Percentiles rank a stretch among this genome's conserved stretches.
Evolutionary conservation across 441 rosid species (phyloP).

Genomic region (Daphne laureola): DNA sequence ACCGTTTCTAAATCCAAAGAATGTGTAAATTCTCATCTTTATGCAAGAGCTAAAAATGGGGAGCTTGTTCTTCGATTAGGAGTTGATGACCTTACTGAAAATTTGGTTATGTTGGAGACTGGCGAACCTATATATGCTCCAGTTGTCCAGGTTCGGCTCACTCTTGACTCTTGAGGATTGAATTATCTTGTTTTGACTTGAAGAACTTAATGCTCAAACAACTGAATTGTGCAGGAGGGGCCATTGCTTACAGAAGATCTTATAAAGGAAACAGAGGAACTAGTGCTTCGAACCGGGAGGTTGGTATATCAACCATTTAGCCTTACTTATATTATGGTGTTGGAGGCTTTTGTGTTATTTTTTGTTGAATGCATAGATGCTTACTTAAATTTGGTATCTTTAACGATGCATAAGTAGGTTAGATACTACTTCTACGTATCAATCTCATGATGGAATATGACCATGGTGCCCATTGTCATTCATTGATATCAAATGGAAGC

Average conservation of each 20-base stretch:
- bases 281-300: conserved; percentile 97
- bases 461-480: too few relatives aligned
- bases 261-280: conserved; percentile 91
- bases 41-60: conserved; percentile 55
- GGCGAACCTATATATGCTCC: conserved; percentile 89
- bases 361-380: too few relatives aligned
- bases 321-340: too few relatives aligned
- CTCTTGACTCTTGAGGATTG: conserved; percentile 9
- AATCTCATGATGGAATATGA: too few relatives aligned
- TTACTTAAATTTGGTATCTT: too few relatives aligned
- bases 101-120: conserved; percentile 81
- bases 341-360: too few relatives aligned
- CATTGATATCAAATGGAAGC: too few relatives aligned
- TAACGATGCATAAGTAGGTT: too few relatives aligned
- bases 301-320: conserved; percentile 15
- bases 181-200: conserved; percentile 11
- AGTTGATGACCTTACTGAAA: conserved; percentile 38
- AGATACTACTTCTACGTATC: too few relatives aligned
- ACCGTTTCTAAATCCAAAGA: conserved; percentile 17
- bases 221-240: conserved; percentile 52
- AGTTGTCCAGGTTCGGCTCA: conserved; percentile 61
- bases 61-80: conserved; percentile 81
- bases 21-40: conserved; percentile 34
- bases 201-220: conserved; percentile 14
- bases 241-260: conserved; percentile 95